Evolutionary conservation across 768 basidiomycete genomes (phyloP), one percentile per base, ranked within the genome.

Genomic region (Collybia nuda): DNA sequence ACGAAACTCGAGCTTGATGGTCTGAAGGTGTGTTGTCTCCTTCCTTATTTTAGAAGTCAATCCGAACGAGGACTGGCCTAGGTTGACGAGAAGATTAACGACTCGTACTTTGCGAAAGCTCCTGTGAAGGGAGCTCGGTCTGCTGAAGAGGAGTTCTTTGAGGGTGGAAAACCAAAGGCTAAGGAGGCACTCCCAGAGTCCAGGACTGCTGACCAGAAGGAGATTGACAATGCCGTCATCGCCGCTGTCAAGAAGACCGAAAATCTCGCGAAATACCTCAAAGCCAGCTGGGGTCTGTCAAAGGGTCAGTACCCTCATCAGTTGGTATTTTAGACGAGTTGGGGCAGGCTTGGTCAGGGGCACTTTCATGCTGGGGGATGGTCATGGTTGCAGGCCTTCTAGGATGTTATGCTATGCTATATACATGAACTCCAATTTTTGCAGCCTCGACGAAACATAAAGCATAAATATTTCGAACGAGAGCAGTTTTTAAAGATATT

Each of bases 281-380:
- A 86, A 69, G 82, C 95, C 49, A 85, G 80, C 65, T 99, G 90
- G 80, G 93, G 93, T 67, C 81, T 99, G 55, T 93, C 92, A 61
- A 97, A 95, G 82, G 93, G 95, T 54, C 93, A 98, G 77, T 93
- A 81, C 79, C 92, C 97, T 67, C 97, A 99, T 78, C 84, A 90
- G 74, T 69, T 99, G 76, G 81, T 81, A 56, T 98, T 97, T 81
- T 98, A 76, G 79, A 57, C 42, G 52, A 51, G 55, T 49, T 51
- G 55, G 39, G 39, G 53, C 24, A 52, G 55, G 55, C 39, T 51
- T 55, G 50, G 58, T 52, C 47, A 42, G 52, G 52, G 48, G 39
- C 57, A 44, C 37, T 40, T n/a, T 52, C 47, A 48, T 48, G 50
- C 47, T 57, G 51, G 41, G 47, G 42, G 44, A 42, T 51, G 51